A percentile compares a stretch with the other conserved stretches of the same genome.
These are phyloP conservation scores for Azolla pinnata DNA, from an alignment of 75 land plant genomes.

Conservation along the genomic window DNA sequence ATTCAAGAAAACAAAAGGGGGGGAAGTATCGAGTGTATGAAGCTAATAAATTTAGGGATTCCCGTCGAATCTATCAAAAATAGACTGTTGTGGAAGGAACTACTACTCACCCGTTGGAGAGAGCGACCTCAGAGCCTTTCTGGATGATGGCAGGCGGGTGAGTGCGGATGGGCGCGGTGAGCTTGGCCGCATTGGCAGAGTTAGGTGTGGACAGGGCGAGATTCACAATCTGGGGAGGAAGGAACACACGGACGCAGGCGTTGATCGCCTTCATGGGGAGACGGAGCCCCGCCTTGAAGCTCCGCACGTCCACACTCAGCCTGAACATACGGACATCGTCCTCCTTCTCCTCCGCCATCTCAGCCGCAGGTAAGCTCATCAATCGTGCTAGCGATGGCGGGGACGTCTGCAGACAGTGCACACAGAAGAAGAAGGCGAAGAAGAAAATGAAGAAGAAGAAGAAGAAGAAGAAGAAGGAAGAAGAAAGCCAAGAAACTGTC, in stretches of 20 bases:
- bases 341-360: slow-evolving; percentile 4
- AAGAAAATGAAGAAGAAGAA: too few relatives aligned
- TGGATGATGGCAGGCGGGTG: slow-evolving; percentile 24
- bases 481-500: too few relatives aligned
- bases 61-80: too few relatives aligned
- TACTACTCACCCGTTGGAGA: slow-evolving; percentile 23
- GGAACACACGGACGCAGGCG: slow-evolving; percentile 17
- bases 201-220: slow-evolving; percentile 11
- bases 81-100: slow-evolving; percentile 3
- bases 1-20: too few relatives aligned
- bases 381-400: too few relatives aligned
- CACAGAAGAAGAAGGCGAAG: too few relatives aligned
- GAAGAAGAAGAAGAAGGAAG: too few relatives aligned
- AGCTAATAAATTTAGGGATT: too few relatives aligned
- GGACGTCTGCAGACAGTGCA: too few relatives aligned
- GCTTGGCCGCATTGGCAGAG: slow-evolving; percentile 14
- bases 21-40: too few relatives aligned
- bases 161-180: slow-evolving; percentile 24
- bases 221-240: slow-evolving; percentile 24
- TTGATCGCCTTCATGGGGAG: slow-evolving; percentile 25
- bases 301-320: slow-evolving; percentile 23
- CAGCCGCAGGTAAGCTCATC: too few relatives aligned
- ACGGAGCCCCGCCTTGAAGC: slow-evolving; percentile 30
- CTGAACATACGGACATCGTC: slow-evolving; percentile 19
- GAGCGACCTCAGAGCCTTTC: slow-evolving; percentile 18